Base-by-base conservation (phyloP, 768 basidiomycete genomes). In the Suillus brevipes region DNA sequence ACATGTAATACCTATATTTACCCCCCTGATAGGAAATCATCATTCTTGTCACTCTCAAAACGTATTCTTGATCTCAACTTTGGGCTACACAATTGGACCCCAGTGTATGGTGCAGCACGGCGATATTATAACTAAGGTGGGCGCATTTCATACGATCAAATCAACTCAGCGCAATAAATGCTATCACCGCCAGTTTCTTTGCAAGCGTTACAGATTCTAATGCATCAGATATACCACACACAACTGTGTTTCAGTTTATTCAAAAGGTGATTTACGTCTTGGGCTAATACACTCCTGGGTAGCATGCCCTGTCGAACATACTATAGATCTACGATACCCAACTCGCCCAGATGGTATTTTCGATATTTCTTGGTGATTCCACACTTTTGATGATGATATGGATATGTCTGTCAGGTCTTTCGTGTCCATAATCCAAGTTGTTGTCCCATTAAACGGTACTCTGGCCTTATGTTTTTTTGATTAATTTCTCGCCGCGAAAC, bases 261-360 rank as follows among this genome's bases (percentile, higher is more conserved):
- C 58, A 42, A n/a, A 10, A 20, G 8, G 18, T 20, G 20, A 20
- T 43, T 7, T 43, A 9, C 18, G 18, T 43, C 18, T 10, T 10
- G 9, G 20, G 20, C 20, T n/a, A 49, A 23, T 12, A 5, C 6
- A n/a, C n/a, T 49, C 12, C 23, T 23, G 6, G 47, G 13, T 13
- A 23, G 47, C 12, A 12, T 49, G 47, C 23, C 13, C 23, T 49
- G 64, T 76, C 72, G 62, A 25, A 69, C 77, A 12, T 84, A 5
- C 59, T 89, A 23, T 90, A 31, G 31, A 31, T 89, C 73, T 89
- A 90, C 66, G 83, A 89, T 68, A 83, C 67, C 86, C 73, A 47
- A 60, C 65, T 23, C 69, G 68, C 31, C 73, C 70, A 36, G 37
- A 62, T 13, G 70, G 69, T 37, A 57, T 69, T 6, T 77, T 76